Evolutionary conservation across 2,329 filamentous ascomycete genomes (phyloP).

Genomic region (Neonectria hederae): DNA sequence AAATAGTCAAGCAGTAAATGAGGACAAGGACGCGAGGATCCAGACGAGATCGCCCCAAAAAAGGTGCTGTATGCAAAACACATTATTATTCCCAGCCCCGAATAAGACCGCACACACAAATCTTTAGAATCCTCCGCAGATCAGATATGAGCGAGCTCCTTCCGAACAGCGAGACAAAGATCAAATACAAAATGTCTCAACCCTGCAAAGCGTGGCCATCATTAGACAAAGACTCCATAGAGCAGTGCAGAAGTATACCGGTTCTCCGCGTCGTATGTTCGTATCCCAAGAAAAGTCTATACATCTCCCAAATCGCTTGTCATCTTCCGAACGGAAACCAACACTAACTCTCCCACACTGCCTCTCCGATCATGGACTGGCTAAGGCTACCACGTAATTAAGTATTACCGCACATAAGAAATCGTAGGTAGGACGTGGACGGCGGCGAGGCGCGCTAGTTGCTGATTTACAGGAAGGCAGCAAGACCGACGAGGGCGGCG

Average conservation of each 20-base stretch:
- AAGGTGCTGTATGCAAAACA: constrained; percentile 39
- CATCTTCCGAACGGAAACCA: constrained; percentile 42
- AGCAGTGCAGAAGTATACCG: constrained; percentile 44
- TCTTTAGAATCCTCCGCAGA: constrained; percentile 22
- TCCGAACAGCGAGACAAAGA: constrained; percentile 42
- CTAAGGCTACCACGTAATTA: constrained; percentile 50
- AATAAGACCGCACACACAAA: constrained; percentile 42
- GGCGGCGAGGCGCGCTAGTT: constrained; percentile 47
- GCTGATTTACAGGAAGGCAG: constrained; percentile 67
- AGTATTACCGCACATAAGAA: constrained; percentile 54
- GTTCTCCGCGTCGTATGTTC: constrained; percentile 49
- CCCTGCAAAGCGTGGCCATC: constrained; percentile 45
- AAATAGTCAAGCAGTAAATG: constrained; percentile 29
- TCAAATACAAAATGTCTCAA: constrained; percentile 44
- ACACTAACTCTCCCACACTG: constrained; percentile 43
- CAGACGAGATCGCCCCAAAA: constrained; percentile 42
- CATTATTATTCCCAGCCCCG: constrained; percentile 46
- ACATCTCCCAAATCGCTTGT: constrained; percentile 45
- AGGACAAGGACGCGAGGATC: constrained; percentile 35
- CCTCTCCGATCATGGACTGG: constrained; percentile 51
- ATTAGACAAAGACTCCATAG: constrained; percentile 46
- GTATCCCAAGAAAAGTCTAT: constrained; percentile 49
- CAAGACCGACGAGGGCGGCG: constrained; percentile 68
- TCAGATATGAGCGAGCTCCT: constrained; percentile 37
- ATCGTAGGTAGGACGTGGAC: constrained; percentile 52